A percentile compares a stretch with the other conserved stretches of the same genome.
Evolutionary conservation across 2,329 filamentous ascomycete species (phyloP).

Genomic region (Paramyrothecium sp.): DNA sequence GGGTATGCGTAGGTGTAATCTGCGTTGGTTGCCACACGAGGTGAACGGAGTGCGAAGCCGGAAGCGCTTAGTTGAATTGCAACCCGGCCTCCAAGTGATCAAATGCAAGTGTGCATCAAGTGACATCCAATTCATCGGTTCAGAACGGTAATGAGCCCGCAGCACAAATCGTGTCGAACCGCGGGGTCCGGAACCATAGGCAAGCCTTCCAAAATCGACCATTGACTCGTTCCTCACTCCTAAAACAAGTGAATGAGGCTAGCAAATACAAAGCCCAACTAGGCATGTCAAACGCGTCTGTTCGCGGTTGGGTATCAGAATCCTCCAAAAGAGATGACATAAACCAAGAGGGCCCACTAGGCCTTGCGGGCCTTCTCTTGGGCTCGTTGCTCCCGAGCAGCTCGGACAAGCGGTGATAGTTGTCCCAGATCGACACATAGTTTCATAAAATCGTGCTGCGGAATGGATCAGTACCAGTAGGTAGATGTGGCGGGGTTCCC

Average conservation of each 20-base stretch:
- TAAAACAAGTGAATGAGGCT: not conserved
- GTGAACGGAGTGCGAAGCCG: too few relatives aligned
- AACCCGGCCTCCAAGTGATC: not conserved
- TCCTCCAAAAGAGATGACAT: not conserved
- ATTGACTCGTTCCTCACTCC: not conserved
- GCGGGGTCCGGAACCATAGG: not conserved
- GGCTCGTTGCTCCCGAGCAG: constrained; percentile 79
- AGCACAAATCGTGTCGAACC: not conserved
- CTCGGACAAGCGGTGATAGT: constrained; percentile 81
- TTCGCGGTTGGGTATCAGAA: not conserved
- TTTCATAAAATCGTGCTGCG: constrained; percentile 78
- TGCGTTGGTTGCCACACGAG: too few relatives aligned
- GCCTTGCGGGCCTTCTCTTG: constrained; percentile 78
- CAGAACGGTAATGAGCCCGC: too few relatives aligned
- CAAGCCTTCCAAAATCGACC: not conserved
- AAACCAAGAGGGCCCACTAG: constrained; percentile 20
- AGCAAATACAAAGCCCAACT: not conserved
- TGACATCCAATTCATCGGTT: not conserved
- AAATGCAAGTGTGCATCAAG: not conserved
- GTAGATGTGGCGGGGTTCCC: not conserved
- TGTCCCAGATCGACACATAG: constrained; percentile 71
- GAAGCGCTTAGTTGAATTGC: not conserved
- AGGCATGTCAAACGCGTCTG: too few relatives aligned
- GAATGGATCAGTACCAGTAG: constrained; percentile 13
- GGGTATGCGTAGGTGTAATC: too few relatives aligned